phyloP scores from a whole-genome alignment of 305 asterid species.

The Fraxinus angustifolia region DNA sequence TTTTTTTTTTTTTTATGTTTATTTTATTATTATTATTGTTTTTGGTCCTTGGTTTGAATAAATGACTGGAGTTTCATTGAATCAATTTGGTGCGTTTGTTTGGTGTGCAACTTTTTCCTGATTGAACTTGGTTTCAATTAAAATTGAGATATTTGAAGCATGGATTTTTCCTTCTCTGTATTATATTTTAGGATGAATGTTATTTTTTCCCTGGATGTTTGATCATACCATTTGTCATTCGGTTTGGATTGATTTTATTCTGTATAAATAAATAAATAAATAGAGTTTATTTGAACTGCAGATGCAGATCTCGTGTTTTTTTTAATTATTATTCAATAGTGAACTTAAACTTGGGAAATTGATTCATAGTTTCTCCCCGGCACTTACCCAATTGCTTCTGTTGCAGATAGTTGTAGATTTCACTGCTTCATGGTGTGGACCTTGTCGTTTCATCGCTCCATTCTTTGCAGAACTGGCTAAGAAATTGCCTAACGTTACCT shows the following conservation, averaged over 20 bases:
- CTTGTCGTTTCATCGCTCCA: constrained; percentile 80
- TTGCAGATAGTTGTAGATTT: constrained; percentile 82
- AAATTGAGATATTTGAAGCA: background rate
- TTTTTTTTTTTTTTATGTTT: background rate
- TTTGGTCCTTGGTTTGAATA: background rate
- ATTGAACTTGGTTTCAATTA: background rate
- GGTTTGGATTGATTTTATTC: background rate
- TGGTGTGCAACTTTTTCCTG: background rate
- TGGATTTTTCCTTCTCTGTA: background rate
- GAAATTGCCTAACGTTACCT: constrained; percentile 63
- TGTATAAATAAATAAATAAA: background rate
- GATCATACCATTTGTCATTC: background rate
- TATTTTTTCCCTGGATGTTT: background rate
- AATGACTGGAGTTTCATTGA: background rate
- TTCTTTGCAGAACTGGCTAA: constrained; percentile 76
- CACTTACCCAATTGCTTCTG: constrained; percentile 1
- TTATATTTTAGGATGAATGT: background rate
- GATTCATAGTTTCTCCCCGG: background rate
- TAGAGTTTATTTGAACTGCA: background rate
- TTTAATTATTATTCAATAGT: background rate
- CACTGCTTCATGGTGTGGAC: constrained; percentile 97
- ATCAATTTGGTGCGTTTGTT: background rate
- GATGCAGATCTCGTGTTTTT: background rate
- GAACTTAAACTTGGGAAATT: background rate
- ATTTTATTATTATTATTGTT: too few relatives aligned